Conservation (phyloP, 1,284 basidiomycete species). For the Coriolopsis trogii region DNA sequence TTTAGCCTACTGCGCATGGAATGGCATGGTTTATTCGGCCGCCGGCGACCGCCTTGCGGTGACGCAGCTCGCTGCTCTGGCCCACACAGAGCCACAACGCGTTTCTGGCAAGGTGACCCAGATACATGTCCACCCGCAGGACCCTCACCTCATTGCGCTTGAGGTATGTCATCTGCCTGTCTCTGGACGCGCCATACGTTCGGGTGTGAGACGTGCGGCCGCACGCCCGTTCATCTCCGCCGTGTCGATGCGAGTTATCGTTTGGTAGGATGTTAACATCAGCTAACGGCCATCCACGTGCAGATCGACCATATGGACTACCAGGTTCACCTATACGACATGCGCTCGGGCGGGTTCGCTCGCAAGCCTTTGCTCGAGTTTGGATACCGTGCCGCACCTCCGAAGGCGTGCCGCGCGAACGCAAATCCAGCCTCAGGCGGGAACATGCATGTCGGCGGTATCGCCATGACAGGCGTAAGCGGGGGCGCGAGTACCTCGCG, state of each 20-base stretch:
- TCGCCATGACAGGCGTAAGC: too few species aligned
- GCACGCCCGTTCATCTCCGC: not conserved
- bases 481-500: slow-evolving; percentile 5
- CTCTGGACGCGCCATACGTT: slow-evolving; percentile 6
- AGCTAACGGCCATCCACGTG: slow-evolving; percentile 14
- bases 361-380: slow-evolving; percentile 47
- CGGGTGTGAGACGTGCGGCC: not conserved
- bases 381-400: slow-evolving; percentile 38
- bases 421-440: slow-evolving; percentile 22
- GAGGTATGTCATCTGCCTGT: slow-evolving; percentile 42
- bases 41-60: slow-evolving; percentile 36
- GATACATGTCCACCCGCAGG: slow-evolving; percentile 49
- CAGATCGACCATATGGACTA: slow-evolving; percentile 52
- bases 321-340: slow-evolving; percentile 52
- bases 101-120: slow-evolving; percentile 44
- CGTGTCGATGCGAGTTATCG: not conserved
- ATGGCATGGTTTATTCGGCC: slow-evolving; percentile 39
- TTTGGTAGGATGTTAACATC: not conserved
- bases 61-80: slow-evolving; percentile 37
- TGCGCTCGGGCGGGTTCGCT: slow-evolving; percentile 40
- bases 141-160: slow-evolving; percentile 44
- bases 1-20: slow-evolving; percentile 37
- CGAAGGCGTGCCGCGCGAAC: slow-evolving; percentile 30
- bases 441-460: too few species aligned
- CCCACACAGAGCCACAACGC: slow-evolving; percentile 29